Evolutionary conservation across 768 basidiomycete genomes (phyloP).

Genomic region (Pleurotus platypus): DNA sequence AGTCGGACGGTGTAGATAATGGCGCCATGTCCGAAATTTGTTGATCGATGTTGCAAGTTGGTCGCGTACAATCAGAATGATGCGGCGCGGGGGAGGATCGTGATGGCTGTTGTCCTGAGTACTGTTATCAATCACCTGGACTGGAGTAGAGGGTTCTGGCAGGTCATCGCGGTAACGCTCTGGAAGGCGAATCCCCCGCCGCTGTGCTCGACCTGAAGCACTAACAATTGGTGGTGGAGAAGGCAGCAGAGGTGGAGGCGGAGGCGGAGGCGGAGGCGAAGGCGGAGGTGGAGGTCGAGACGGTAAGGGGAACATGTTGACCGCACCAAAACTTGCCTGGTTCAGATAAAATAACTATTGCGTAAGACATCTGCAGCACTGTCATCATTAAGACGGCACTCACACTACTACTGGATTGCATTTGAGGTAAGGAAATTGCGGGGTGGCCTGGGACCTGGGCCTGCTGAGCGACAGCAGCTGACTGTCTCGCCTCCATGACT

Average conservation of each 20-base stretch:
- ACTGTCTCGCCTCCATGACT: too few relatives aligned
- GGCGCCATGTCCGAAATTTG: constrained; percentile 12
- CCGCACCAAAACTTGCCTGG: too few relatives aligned
- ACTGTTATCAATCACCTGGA: background rate
- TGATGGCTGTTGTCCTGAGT: background rate
- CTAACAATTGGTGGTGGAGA: background rate
- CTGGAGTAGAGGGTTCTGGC: constrained; percentile 10
- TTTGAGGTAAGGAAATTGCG: too few relatives aligned
- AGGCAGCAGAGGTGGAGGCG: background rate
- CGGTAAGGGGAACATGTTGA: too few relatives aligned
- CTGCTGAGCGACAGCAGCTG: too few relatives aligned
- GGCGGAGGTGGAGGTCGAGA: background rate
- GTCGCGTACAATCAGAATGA: constrained; percentile 14
- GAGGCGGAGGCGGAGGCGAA: background rate
- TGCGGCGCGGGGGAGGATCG: background rate
- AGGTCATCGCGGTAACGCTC: constrained; percentile 12
- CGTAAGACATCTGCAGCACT: too few relatives aligned
- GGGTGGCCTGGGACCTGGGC: too few relatives aligned
- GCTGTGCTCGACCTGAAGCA: background rate
- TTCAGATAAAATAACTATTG: too few relatives aligned
- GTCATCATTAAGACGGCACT: too few relatives aligned
- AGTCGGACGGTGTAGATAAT: constrained; percentile 13
- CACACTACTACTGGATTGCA: too few relatives aligned
- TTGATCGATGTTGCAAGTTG: constrained; percentile 13
- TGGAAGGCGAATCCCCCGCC: constrained; percentile 6